Evolutionary conservation across 2,329 filamentous ascomycete species (phyloP), one percentile per base, ranked within the genome.

Genomic region (Aureobasidium namibiae): DNA sequence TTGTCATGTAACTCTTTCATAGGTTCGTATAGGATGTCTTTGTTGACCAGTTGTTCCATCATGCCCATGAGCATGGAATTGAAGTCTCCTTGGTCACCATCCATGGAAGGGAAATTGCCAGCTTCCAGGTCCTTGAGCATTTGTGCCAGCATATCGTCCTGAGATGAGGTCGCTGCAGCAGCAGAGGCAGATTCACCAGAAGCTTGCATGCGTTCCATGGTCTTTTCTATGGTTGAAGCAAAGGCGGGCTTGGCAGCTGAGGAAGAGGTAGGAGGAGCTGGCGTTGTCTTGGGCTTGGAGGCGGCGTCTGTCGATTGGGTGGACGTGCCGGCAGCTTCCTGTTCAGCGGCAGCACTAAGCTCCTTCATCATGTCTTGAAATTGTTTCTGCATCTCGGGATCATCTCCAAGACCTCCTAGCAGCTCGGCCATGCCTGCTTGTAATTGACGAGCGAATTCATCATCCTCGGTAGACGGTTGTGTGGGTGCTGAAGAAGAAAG

Each of bases 41-140:
- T 97, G 74, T 95, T 96, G 3, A 94, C 97, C 63, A 99, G 81
- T 73, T 99, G 92, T 75, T 97, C 90, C 92, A 99, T 97, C 90
- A 97, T 96, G 57, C 89, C 89, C 81, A 95, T 84, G 61, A 99
- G 82, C 85, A 97, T 90, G 76, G 95, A 92, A 60, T 90, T 91
- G 67, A 97, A 89, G 66, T 95, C 91, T 67, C 94, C 91, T 60
- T 96, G 90, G 2, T 67, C 78, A 29, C 82, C 86, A 0, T 73
- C 78, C 3, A 66, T 50, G 6, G 74, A 77, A 0, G 78, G 73
- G 61, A 79, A 68, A 24, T 80, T 81, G 8, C 84, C 80, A 23
- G 82, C 81, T 67, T 90, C 88, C 76, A 96, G 86, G 63, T 94
- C 89, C 73, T 94, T 94, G 68, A 99, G 81, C 78, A 99, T 85